Percentiles rank a stretch among this genome's conserved stretches.
Conservation (phyloP, 2,329 filamentous ascomycete genomes). For the Nannizziopsis arthrosporioides region DNA sequence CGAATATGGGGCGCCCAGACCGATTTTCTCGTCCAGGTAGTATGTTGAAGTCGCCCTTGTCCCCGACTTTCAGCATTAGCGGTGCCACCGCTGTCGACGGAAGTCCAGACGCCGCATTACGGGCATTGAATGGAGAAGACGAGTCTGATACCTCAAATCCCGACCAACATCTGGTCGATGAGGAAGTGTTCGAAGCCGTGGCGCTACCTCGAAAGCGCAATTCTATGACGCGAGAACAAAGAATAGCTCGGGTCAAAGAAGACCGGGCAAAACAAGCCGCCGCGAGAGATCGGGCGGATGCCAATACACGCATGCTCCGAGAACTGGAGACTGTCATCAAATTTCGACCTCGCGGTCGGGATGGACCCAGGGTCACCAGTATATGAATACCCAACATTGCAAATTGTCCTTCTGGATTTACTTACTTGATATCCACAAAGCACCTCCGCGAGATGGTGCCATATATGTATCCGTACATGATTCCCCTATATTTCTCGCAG, state of each 20-base stretch:
- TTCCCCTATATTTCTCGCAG: neutral
- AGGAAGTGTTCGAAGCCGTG: constrained; percentile 84
- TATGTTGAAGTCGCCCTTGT: constrained; percentile 29
- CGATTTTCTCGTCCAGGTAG: constrained; percentile 44
- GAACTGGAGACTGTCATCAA: constrained; percentile 86
- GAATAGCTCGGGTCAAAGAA: constrained; percentile 76
- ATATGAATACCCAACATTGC: constrained; percentile 21
- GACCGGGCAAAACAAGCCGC: constrained; percentile 65
- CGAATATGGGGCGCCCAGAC: constrained; percentile 57
- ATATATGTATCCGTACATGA: neutral
- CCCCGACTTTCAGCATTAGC: constrained; percentile 37
- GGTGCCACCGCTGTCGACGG: constrained; percentile 42
- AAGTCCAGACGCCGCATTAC: constrained; percentile 57
- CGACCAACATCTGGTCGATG: constrained; percentile 34
- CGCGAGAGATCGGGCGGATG: constrained; percentile 62
- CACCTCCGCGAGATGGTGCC: too few species aligned
- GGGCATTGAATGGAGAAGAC: constrained; percentile 63
- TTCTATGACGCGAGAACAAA: constrained; percentile 68
- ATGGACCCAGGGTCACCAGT: constrained; percentile 29
- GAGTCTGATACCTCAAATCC: constrained; percentile 22
- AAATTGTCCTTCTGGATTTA: neutral
- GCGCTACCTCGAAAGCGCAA: constrained; percentile 60
- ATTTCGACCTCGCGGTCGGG: constrained; percentile 33
- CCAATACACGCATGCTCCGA: constrained; percentile 77
- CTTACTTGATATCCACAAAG: neutral